Base-by-base conservation (phyloP, 768 basidiomycete genomes). In the Auricularia sp. region DNA sequence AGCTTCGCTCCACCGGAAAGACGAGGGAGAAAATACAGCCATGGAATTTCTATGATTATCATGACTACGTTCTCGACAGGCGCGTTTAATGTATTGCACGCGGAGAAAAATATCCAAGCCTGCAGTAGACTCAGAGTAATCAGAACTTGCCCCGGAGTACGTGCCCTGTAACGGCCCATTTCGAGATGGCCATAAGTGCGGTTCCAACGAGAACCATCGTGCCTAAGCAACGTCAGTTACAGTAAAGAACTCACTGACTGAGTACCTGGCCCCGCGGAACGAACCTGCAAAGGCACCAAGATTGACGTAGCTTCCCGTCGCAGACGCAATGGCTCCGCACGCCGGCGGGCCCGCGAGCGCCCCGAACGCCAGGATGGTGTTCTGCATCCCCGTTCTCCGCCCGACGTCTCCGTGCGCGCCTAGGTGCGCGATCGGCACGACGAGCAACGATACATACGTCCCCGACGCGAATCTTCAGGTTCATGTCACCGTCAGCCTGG, bases 331-430 rank as follows among this genome's bases (percentile, higher is more conserved):
- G 0, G 85, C 85, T 0, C 89, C 89, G 7, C 87, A 87, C 66
- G 90, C 86, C 0, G 89, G 89, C 2, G 88, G 87, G 0, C 89
- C 89, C 0, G 79, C 80, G 3, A 90, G 76, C 0, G 85, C 86
- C 7, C 87, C 87, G 18, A 89, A 45, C 0, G 88, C 80, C 29
- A 83, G 65, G 62, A 87, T 78, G 36, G 81, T 86, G 72, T 86
- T 77, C 66, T 82, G 83, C 79, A 89, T 84, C 5, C 89, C 89
- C 0, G 81, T 75, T 16, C 89, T 77, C 33, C 85, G 77, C 3
- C 89, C 89, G 0, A 88, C 80, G 64, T 90, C 88, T 10, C 75
- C 75, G 1, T 79, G 77, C 0, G 79, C 78, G 0, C 89, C 89
- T 73, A 91, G 79, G 10, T 81, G 77, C 68, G 88, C 82, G 39